Base-by-base conservation (phyloP, 2,329 filamentous ascomycete genomes). In the Penicillium sp. region DNA sequence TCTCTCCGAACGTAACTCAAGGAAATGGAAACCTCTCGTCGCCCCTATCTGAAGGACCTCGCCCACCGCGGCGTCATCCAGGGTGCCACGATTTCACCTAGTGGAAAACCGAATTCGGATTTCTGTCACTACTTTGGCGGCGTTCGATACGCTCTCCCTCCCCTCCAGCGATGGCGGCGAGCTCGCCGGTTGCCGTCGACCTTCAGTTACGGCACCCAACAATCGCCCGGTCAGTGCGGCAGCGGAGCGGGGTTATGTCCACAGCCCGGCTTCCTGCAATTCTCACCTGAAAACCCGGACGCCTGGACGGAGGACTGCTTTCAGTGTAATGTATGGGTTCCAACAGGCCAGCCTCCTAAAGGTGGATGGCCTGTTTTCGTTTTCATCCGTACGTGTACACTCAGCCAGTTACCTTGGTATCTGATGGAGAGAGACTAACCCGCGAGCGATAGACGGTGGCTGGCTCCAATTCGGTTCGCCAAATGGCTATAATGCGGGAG, bases 301-400 rank as follows among this genome's bases (percentile, higher is more conserved):
- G 73, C 53, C 1, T 72, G 66, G 65, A 59, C 76, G 47, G 82
- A 85, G 61, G 81, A 85, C 65, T 85, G 82, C 56, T 73, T 84
- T 57, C 80, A 84, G 59, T 70, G 75, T 49, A 85, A 84, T 64
- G 72, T 85, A 5, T 85, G 81, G 76, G 73, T 83, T 37, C 82
- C 83, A 3, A 61, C 68, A 20, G 81, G 77, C 5, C 65, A 74
- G n/a, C 59, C 71, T 18, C 79, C 79, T 6, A 65, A 67, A 31
- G 70, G 53, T 18, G 72, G 82, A 15, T 85, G 82, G 82, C 83
- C 83, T 4, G 82, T 85, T 0, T 74, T 82, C 49, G 79, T 85
- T 61, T 85, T 78, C 66, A 82, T 85, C 45, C 82, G 81, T 78
- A 75, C 58, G 76, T 71, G 9, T 31, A 43, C 4, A 40, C 9